phyloP scores from a whole-genome alignment of 306 rosid genomes.

The Pterocarpus santalinus region DNA sequence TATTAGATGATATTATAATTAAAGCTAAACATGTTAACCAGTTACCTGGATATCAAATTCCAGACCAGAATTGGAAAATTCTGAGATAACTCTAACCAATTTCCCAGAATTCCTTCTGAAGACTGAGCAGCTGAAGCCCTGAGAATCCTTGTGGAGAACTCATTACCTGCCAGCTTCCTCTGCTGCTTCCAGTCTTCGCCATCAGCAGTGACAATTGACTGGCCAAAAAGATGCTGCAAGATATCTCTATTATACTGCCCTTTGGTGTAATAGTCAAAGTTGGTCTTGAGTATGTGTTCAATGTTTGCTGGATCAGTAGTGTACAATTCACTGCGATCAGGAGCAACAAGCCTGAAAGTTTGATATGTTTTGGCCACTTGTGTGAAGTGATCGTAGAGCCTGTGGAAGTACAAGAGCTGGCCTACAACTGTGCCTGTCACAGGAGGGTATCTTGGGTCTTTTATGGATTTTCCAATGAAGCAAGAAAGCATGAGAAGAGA shows the following conservation, averaged over 20 bases:
- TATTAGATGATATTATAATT: no score
- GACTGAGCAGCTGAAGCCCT: slow-evolving; percentile 66
- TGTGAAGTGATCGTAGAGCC: slow-evolving; percentile 54
- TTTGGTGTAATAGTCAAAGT: slow-evolving; percentile 60
- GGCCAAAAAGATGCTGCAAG: slow-evolving; percentile 58
- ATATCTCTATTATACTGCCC: slow-evolving; percentile 54
- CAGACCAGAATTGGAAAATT: slow-evolving; percentile 41
- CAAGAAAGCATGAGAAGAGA: no score
- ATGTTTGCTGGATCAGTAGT: slow-evolving; percentile 61
- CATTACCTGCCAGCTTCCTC: slow-evolving; percentile 72
- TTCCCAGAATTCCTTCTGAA: slow-evolving; percentile 67
- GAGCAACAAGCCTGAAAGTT: slow-evolving; percentile 60
- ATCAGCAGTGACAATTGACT: slow-evolving; percentile 74
- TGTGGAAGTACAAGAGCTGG: slow-evolving; percentile 57
- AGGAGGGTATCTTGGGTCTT: slow-evolving; percentile 63
- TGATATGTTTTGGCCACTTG: slow-evolving; percentile 50
- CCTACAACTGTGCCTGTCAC: slow-evolving; percentile 68
- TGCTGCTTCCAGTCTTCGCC: slow-evolving; percentile 79
- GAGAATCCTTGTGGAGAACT: slow-evolving; percentile 75
- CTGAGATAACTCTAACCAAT: slow-evolving; percentile 54
- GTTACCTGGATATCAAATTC: slow-evolving; percentile 75
- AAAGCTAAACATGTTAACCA: background rate
- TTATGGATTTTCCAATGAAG: slow-evolving; percentile 63
- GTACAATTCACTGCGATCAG: slow-evolving; percentile 36
- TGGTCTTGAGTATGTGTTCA: slow-evolving; percentile 63